These are phyloP conservation scores for Yamadazyma pseudoaaseri DNA, from an alignment of 1,139 yeast genomes.

Conservation along the genomic window DNA sequence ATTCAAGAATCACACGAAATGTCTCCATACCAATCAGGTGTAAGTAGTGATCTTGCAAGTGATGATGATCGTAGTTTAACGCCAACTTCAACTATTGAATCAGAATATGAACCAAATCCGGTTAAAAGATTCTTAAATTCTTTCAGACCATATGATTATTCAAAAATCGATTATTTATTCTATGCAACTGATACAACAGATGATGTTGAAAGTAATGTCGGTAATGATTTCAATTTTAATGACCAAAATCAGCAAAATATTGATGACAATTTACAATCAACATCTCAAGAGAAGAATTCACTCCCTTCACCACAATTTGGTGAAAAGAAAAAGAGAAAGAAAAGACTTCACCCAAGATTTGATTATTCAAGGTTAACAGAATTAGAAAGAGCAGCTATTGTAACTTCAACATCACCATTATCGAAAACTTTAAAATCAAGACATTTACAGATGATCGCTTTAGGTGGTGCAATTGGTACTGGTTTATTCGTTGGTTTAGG, in stretches of 20 bases:
- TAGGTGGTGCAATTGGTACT: constrained; percentile 44
- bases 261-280: constrained; percentile 1
- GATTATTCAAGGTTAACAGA: constrained; percentile 28
- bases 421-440: constrained; percentile 35
- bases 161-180: constrained; percentile 19
- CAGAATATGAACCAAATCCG: constrained; percentile 19
- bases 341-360: constrained; percentile 24
- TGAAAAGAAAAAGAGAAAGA: constrained; percentile 6
- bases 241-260: neutral
- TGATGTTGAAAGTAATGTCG: constrained; percentile 10
- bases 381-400: constrained; percentile 32
- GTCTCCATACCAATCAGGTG: constrained; percentile 11
- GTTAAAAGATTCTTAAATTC: constrained; percentile 23
- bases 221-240: constrained; percentile 1
- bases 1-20: constrained; percentile 6
- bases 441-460: constrained; percentile 42
- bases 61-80: constrained; percentile 9
- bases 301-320: neutral
- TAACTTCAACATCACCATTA: constrained; percentile 30
- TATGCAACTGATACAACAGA: constrained; percentile 10
- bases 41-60: constrained; percentile 8
- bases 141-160: constrained; percentile 29
- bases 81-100: constrained; percentile 12
- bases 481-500: constrained; percentile 42
- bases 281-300: neutral